Evolutionary conservation across 768 basidiomycete species (phyloP).

Genomic region (Tremella fuciformis): DNA sequence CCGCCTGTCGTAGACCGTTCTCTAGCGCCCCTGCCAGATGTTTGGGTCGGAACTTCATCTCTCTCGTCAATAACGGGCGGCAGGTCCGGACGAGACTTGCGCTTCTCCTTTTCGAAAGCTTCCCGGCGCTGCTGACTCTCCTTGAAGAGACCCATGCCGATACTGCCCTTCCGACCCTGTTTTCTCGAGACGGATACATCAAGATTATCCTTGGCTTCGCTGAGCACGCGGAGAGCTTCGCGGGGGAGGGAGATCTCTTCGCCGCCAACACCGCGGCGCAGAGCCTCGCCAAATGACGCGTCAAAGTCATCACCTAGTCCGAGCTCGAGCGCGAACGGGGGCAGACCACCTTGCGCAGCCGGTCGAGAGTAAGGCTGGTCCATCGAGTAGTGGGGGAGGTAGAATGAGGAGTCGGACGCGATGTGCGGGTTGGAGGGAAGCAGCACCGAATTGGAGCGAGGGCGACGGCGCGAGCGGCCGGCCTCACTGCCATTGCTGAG

Average conservation of each 20-base stretch:
- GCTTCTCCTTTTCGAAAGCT: neutral
- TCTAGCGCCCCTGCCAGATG: too few relatives aligned
- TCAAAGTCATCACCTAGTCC: constrained; percentile 51
- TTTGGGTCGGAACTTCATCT: too few relatives aligned
- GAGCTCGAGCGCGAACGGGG: constrained; percentile 38
- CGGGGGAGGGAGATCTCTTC: constrained; percentile 43
- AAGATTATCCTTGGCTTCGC: constrained; percentile 43
- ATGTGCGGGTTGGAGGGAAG: constrained; percentile 18
- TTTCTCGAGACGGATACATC: constrained; percentile 28
- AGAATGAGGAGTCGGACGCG: constrained; percentile 21
- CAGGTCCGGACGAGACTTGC: neutral
- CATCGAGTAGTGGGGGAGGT: constrained; percentile 47
- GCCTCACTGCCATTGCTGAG: neutral
- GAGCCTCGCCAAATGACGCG: constrained; percentile 44
- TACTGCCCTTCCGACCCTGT: constrained; percentile 52
- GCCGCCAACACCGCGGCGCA: constrained; percentile 35
- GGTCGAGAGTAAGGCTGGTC: constrained; percentile 45
- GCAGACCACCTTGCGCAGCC: neutral
- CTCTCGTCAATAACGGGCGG: too few relatives aligned
- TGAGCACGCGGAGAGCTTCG: constrained; percentile 43
- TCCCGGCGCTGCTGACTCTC: constrained; percentile 32
- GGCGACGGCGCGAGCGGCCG: neutral
- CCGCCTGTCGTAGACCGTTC: too few relatives aligned
- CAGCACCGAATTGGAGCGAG: constrained; percentile 32
- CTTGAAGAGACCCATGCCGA: constrained; percentile 54